These are phyloP conservation scores for Ceratobasidium sp. DNA, from an alignment of 1,284 basidiomycete genomes.

Conservation along the genomic window DNA sequence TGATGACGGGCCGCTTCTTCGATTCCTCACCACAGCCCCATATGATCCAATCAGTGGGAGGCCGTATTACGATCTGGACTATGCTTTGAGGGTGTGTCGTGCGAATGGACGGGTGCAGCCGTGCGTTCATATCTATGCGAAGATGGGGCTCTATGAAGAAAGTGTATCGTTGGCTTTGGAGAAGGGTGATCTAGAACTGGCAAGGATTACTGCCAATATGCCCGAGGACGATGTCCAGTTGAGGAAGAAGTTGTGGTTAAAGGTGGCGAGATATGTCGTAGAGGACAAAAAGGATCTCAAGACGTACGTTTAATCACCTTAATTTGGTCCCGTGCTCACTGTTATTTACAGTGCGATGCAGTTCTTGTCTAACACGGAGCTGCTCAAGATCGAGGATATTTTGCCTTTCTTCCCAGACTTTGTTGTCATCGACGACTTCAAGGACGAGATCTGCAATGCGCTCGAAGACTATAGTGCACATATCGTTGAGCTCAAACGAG, in stretches of 20 bases:
- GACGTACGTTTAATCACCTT: constrained; percentile 68
- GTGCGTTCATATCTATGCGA: constrained; percentile 96
- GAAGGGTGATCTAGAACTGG: constrained; percentile 92
- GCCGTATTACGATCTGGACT: constrained; percentile 97
- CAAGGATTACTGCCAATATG: constrained; percentile 93
- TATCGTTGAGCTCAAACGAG: constrained; percentile 89
- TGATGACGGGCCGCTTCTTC: constrained; percentile 78
- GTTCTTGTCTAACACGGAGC: constrained; percentile 92
- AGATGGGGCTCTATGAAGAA: constrained; percentile 97
- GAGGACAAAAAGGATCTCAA: constrained; percentile 98
- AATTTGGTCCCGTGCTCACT: constrained; percentile 32
- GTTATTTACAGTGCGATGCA: constrained; percentile 85
- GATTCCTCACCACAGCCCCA: constrained; percentile 87
- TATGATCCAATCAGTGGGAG: constrained; percentile 83
- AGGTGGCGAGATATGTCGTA: constrained; percentile 96
- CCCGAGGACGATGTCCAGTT: constrained; percentile 90
- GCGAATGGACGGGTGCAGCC: constrained; percentile 83
- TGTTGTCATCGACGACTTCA: constrained; percentile 99
- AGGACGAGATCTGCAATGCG: constrained; percentile 96
- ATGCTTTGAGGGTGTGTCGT: constrained; percentile 92
- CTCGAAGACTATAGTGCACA: constrained; percentile 93
- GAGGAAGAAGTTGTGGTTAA: constrained; percentile 96
- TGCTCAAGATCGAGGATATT: constrained; percentile 98
- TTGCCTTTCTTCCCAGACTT: constrained; percentile 99
- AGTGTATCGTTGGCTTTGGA: constrained; percentile 95